Percentiles rank a stretch among this genome's conserved stretches.
phyloP scores from a whole-genome alignment of 1,139 yeast genomes.

The Ogataea hybrid region DNA sequence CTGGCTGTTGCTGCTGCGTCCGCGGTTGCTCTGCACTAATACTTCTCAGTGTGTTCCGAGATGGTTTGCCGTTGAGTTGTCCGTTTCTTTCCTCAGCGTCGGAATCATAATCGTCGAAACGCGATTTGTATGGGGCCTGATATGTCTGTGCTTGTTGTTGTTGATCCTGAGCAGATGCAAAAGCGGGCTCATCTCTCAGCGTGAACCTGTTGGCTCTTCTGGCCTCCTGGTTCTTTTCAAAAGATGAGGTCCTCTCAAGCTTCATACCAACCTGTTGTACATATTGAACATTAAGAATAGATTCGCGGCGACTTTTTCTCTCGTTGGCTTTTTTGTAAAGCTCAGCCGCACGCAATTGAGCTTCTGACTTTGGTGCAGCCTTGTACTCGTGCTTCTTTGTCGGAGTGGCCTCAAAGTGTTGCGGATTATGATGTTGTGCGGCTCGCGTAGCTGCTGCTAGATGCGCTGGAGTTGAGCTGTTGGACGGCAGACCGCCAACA shows the following conservation, averaged over 20 bases:
- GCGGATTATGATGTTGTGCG: constrained; percentile 23
- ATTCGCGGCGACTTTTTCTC: constrained; percentile 31
- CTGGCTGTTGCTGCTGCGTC: constrained; percentile 4
- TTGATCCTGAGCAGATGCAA: constrained; percentile 12
- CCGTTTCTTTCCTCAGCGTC: constrained; percentile 34
- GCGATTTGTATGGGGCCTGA: constrained; percentile 36
- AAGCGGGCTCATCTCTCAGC: constrained; percentile 23
- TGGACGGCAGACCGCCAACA: neutral
- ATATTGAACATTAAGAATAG: constrained; percentile 43
- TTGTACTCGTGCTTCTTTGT: constrained; percentile 5
- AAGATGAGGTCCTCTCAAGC: constrained; percentile 50
- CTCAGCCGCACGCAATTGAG: constrained; percentile 37
- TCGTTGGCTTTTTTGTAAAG: constrained; percentile 41
- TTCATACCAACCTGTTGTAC: constrained; percentile 34
- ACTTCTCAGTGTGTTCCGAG: constrained; percentile 25
- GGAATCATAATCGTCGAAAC: constrained; percentile 58
- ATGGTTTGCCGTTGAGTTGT: constrained; percentile 16
- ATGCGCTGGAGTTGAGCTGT: constrained; percentile 16
- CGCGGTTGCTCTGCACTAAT: constrained; percentile 21
- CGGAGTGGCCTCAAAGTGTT: constrained; percentile 9
- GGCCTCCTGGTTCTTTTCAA: constrained; percentile 41
- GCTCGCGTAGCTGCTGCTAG: constrained; percentile 29
- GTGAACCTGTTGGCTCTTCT: constrained; percentile 22
- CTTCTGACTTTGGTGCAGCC: constrained; percentile 20
- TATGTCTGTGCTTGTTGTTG: constrained; percentile 3